A percentile compares a stretch with the other conserved stretches of the same genome.
Evolutionary conservation across 2,329 filamentous ascomycete species (phyloP).

Genomic region (Moelleriella libera): DNA sequence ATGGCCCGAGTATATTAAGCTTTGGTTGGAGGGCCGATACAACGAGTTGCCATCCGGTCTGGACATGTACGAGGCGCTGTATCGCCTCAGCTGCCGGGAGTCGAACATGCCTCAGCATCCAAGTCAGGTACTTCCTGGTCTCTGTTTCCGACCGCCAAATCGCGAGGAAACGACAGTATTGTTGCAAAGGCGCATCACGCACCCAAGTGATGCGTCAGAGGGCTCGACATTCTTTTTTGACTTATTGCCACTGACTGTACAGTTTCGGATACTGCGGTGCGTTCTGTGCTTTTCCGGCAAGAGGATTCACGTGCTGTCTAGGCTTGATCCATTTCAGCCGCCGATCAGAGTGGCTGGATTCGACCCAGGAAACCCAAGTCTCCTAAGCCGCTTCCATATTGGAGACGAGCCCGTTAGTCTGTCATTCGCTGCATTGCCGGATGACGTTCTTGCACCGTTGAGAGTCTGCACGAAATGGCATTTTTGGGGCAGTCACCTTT

Average conservation of each 20-base stretch:
- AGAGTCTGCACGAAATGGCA: slow-evolving; percentile 25
- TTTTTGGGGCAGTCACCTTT: slow-evolving; percentile 25
- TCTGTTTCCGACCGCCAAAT: slow-evolving; percentile 1
- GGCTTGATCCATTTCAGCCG: slow-evolving; percentile 21
- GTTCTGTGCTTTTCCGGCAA: slow-evolving; percentile 19
- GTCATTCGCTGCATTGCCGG: slow-evolving; percentile 17
- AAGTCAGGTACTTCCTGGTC: slow-evolving; percentile 5
- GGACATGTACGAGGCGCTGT: slow-evolving; percentile 4
- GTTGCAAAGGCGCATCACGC: not conserved
- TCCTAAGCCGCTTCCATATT: slow-evolving; percentile 26
- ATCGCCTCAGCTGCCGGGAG: slow-evolving; percentile 7
- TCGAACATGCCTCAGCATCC: slow-evolving; percentile 8
- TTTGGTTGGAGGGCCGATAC: not conserved
- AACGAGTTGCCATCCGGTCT: not conserved
- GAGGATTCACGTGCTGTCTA: slow-evolving; percentile 28
- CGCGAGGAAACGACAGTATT: not conserved
- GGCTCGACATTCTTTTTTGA: not conserved
- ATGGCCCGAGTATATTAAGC: not conserved
- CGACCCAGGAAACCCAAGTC: slow-evolving; percentile 4
- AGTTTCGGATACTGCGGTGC: slow-evolving; percentile 20
- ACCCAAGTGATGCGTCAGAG: not conserved
- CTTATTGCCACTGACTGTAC: slow-evolving; percentile 6
- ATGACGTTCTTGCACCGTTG: slow-evolving; percentile 21
- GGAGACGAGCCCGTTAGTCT: slow-evolving; percentile 16
- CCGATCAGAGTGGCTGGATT: slow-evolving; percentile 5